These are phyloP conservation scores for Mortierella sp. DNA, from an alignment of 371 early-diverging fungal species.

Conservation along the genomic window DNA sequence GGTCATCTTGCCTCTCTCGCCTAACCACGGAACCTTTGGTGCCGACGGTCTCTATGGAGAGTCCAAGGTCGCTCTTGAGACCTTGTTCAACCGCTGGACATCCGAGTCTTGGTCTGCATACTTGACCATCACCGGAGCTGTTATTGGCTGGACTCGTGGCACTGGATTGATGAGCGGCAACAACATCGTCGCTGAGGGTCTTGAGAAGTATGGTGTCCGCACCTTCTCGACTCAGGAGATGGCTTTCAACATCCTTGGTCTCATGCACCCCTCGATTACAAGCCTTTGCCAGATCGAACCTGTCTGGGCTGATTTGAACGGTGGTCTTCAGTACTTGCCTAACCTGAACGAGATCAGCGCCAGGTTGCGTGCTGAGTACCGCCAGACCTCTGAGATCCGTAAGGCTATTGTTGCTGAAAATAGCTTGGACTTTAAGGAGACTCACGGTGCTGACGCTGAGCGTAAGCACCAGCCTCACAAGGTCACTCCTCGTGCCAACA, in stretches of 20 bases:
- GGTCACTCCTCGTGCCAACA: conserved; percentile 92
- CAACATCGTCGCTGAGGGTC: conserved; percentile 92
- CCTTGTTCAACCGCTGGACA: conserved; percentile 92
- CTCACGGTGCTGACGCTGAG: conserved; percentile 81
- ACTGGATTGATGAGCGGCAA: conserved; percentile 96
- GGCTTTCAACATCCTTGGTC: conserved; percentile 95
- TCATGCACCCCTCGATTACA: conserved; percentile 89
- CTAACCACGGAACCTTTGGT: conserved; percentile 97
- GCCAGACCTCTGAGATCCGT: conserved; percentile 88
- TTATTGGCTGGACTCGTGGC: conserved; percentile 98
- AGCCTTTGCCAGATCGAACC: conserved; percentile 86
- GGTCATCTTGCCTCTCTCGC: conserved; percentile 93
- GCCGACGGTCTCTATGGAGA: conserved; percentile 95
- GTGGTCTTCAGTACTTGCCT: conserved; percentile 89
- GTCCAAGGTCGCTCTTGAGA: conserved; percentile 94
- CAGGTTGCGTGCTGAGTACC: conserved; percentile 81
- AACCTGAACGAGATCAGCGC: conserved; percentile 84
- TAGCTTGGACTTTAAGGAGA: conserved; percentile 81
- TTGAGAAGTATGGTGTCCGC: conserved; percentile 92
- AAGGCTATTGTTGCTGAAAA: conserved; percentile 87
- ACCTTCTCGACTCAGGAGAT: conserved; percentile 95
- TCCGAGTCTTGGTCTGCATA: conserved; percentile 94
- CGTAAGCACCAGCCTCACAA: conserved; percentile 81
- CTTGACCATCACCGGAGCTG: conserved; percentile 91
- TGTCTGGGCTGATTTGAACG: conserved; percentile 95